phyloP scores from a whole-genome alignment of 2,329 filamentous ascomycete genomes.

The Epichloe scottii region DNA sequence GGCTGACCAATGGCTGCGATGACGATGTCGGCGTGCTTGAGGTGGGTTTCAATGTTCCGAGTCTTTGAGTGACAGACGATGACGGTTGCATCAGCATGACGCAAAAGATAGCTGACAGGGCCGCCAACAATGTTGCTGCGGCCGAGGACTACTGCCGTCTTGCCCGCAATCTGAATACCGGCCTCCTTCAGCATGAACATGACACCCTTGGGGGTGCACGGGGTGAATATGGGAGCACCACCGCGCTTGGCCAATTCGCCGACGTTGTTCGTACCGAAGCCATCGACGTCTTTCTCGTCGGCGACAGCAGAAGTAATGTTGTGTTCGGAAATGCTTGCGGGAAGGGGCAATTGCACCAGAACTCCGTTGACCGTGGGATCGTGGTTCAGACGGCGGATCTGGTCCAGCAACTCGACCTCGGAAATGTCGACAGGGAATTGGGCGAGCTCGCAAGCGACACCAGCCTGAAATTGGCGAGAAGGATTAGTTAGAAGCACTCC shows the following conservation, averaged over 20 bases:
- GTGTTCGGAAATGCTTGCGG: constrained; percentile 82
- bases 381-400: constrained; percentile 74
- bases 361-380: constrained; percentile 80
- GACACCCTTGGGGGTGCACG: constrained; percentile 93
- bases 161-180: constrained; percentile 72
- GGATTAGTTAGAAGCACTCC: not conserved
- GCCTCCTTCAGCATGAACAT: constrained; percentile 83
- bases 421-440: constrained; percentile 72
- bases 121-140: constrained; percentile 96
- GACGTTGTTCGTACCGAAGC: constrained; percentile 88
- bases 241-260: constrained; percentile 94
- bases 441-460: constrained; percentile 76
- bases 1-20: constrained; percentile 85
- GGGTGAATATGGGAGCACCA: constrained; percentile 76
- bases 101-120: constrained; percentile 88
- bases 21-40: constrained; percentile 79
- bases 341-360: constrained; percentile 84
- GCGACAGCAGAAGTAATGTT: constrained; percentile 78
- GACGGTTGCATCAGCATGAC: constrained; percentile 92
- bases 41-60: constrained; percentile 53
- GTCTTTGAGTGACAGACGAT: constrained; percentile 93
- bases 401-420: constrained; percentile 74
- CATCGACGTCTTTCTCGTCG: constrained; percentile 95
- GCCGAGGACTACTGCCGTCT: constrained; percentile 88
- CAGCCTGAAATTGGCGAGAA: constrained; percentile 45